Evolutionary conservation across 2,329 filamentous ascomycete species (phyloP).

Genomic region (Chrysoporthe puriensis): DNA sequence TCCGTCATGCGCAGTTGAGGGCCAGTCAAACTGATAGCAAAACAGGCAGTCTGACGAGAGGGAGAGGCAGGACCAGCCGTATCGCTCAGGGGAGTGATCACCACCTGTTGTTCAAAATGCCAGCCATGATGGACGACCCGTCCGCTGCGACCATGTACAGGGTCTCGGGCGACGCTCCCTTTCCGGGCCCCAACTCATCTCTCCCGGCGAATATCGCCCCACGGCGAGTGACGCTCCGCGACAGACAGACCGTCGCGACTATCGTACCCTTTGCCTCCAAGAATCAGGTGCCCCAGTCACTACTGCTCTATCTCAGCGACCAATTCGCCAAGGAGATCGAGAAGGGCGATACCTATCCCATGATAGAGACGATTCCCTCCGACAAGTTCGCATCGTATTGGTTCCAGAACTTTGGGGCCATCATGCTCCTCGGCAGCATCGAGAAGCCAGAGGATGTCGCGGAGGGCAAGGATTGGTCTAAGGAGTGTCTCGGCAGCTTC

Average conservation of each 20-base stretch:
- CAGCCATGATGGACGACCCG: conserved; percentile 79
- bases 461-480: conserved; percentile 73
- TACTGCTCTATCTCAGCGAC: conserved; percentile 78
- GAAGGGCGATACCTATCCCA: conserved; percentile 89
- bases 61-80: not conserved
- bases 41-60: not conserved
- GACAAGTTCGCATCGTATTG: conserved; percentile 81
- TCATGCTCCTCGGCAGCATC: conserved; percentile 83
- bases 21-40: not conserved
- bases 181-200: conserved; percentile 64
- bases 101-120: conserved; percentile 55
- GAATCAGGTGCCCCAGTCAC: conserved; percentile 72
- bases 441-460: conserved; percentile 61
- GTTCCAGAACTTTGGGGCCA: conserved; percentile 87
- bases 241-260: conserved; percentile 82
- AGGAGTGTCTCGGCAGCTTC: conserved; percentile 84
- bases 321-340: conserved; percentile 90
- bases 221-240: conserved; percentile 79
- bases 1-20: not conserved
- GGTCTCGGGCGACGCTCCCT: conserved; percentile 67
- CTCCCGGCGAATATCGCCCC: conserved; percentile 72
- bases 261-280: conserved; percentile 81
- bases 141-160: conserved; percentile 71
- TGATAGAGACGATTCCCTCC: conserved; percentile 76
- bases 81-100: not conserved